Evolutionary conservation across 2,329 filamentous ascomycete genomes (phyloP).

Genomic region (Tolypocladium tundrense): DNA sequence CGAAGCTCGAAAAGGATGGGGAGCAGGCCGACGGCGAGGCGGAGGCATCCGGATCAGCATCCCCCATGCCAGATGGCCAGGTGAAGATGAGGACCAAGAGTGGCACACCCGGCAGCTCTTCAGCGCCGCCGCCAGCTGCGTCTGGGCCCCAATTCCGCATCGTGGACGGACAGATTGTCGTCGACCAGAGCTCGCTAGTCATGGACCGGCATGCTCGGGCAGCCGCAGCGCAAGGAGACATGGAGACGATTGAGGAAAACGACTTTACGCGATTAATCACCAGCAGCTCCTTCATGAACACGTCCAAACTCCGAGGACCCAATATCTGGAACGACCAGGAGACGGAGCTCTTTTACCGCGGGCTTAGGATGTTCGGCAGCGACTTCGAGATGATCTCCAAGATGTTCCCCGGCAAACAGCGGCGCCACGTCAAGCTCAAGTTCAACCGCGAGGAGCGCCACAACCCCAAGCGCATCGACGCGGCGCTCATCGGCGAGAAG

Average conservation of each 20-base stretch:
- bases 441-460: conserved; percentile 70
- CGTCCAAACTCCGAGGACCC: conserved; percentile 50
- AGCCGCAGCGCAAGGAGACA: conserved; percentile 37
- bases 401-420: conserved; percentile 62
- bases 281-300: conserved; percentile 52
- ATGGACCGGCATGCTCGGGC: conserved; percentile 60
- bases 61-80: conserved; percentile 4
- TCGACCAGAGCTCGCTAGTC: conserved; percentile 56
- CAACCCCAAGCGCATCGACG: conserved; percentile 52
- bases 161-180: conserved; percentile 61
- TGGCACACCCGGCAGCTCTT: conserved; percentile 5
- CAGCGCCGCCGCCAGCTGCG: conserved; percentile 11
- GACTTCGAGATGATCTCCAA: conserved; percentile 73
- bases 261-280: conserved; percentile 67
- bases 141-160: conserved; percentile 49
- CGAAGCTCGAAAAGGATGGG: conserved; percentile 16
- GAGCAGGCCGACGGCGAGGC: conserved; percentile 12
- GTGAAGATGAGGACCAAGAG: conserved; percentile 6
- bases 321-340: conserved; percentile 62
- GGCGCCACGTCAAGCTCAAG: conserved; percentile 70
- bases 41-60: conserved; percentile 8
- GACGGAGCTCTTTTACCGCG: conserved; percentile 68
- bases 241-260: conserved; percentile 63
- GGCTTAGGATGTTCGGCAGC: conserved; percentile 66
- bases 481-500: conserved; percentile 51